Evolutionary conservation across 208 protist genomes (phyloP).

Genomic region (Wallacemonas sp.): DNA sequence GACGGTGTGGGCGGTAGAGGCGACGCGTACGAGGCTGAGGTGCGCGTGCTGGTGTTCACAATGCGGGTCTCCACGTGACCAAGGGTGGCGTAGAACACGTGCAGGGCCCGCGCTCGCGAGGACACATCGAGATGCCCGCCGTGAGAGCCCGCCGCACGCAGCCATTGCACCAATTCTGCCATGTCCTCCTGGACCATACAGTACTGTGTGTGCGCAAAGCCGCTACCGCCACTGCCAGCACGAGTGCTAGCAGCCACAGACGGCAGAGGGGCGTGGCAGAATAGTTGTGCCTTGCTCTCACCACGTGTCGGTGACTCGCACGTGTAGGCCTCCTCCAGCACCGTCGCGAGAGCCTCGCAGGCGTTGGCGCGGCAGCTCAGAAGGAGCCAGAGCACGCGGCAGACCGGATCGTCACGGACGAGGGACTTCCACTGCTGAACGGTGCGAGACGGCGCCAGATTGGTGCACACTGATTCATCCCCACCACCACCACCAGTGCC

Average conservation of each 20-base stretch:
- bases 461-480: background rate
- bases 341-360: constrained; percentile 6
- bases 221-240: background rate
- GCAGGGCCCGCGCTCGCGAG: constrained; percentile 4
- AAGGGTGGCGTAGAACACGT: constrained; percentile 4
- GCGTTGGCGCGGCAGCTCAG: background rate
- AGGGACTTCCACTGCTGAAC: background rate
- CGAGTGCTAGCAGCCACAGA: background rate
- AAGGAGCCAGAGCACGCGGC: constrained; percentile 6
- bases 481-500: background rate
- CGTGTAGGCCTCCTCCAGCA: background rate
- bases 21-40: too few species aligned
- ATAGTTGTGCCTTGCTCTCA: background rate
- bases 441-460: background rate
- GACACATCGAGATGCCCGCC: background rate
- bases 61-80: background rate
- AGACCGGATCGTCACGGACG: constrained; percentile 1
- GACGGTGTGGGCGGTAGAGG: too few species aligned
- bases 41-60: background rate
- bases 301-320: background rate
- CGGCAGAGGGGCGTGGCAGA: background rate
- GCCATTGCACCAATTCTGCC: constrained; percentile 6
- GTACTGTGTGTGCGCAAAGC: background rate
- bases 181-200: background rate
- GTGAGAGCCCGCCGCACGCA: background rate